phyloP scores from a whole-genome alignment of 2,329 filamentous ascomycete genomes.

The Colletotrichum lupini region DNA sequence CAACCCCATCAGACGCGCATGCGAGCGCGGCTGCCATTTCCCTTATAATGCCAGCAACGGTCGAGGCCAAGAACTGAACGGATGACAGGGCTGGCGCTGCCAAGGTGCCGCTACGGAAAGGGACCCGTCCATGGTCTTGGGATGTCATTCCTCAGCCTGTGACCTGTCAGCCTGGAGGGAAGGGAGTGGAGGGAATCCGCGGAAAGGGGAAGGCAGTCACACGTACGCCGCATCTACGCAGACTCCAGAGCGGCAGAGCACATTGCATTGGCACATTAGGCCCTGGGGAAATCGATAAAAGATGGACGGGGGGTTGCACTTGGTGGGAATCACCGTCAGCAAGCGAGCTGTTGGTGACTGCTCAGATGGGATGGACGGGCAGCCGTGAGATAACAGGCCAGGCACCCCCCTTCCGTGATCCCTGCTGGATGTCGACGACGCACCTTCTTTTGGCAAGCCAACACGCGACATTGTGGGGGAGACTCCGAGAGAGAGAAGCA shows the following conservation, averaged over 20 bases:
- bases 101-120: slow-evolving; percentile 31
- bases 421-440: slow-evolving; percentile 1
- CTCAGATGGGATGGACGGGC: no score
- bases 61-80: slow-evolving; percentile 24
- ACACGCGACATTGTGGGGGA: slow-evolving; percentile 26
- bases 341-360: slow-evolving; percentile 11
- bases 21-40: slow-evolving; percentile 27
- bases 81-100: slow-evolving; percentile 32
- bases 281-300: slow-evolving; percentile 1
- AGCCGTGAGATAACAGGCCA: slow-evolving; percentile 15
- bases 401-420: background rate
- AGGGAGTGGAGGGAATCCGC: background rate
- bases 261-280: slow-evolving; percentile 4
- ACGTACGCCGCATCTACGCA: background rate
- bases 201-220: background rate
- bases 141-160: slow-evolving; percentile 18
- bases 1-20: slow-evolving; percentile 1
- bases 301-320: background rate
- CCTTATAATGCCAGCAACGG: slow-evolving; percentile 28
- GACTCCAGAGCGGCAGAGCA: background rate
- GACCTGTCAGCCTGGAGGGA: slow-evolving; percentile 12
- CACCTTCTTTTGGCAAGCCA: slow-evolving; percentile 17
- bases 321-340: slow-evolving; percentile 7
- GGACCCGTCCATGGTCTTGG: slow-evolving; percentile 27
- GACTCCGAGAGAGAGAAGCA: background rate